A percentile compares a stretch with the other conserved stretches of the same genome.
Evolutionary conservation across 306 rosid species (phyloP).

Genomic region (Aeschynomene evenia): DNA sequence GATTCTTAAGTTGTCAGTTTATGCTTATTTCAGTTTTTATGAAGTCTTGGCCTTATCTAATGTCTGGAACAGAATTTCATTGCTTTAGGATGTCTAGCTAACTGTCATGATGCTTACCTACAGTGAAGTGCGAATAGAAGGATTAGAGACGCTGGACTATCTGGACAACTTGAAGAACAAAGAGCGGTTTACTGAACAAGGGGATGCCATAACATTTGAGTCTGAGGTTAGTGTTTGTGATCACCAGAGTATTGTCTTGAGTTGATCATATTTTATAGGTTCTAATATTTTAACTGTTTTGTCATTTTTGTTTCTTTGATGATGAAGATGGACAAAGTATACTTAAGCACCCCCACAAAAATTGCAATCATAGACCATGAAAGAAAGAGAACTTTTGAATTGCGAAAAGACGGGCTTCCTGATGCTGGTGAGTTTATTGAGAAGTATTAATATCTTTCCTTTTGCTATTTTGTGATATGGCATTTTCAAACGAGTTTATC

Average conservation of each 20-base stretch:
- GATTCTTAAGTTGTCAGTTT: not conserved
- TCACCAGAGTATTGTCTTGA: not conserved
- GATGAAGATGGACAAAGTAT: slow-evolving; percentile 67
- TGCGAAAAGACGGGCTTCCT: slow-evolving; percentile 78
- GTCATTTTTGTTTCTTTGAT: slow-evolving; percentile 23
- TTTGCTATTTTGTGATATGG: not conserved
- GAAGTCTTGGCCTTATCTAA: slow-evolving; percentile 12
- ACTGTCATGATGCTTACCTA: slow-evolving; percentile 9
- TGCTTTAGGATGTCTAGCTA: slow-evolving; percentile 20
- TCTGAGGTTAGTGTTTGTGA: slow-evolving; percentile 50
- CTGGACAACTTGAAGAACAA: slow-evolving; percentile 68
- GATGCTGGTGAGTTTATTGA: slow-evolving; percentile 78
- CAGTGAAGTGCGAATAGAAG: slow-evolving; percentile 86
- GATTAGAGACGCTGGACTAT: slow-evolving; percentile 81
- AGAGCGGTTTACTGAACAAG: slow-evolving; percentile 79
- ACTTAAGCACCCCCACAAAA: slow-evolving; percentile 68
- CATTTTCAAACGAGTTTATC: not conserved
- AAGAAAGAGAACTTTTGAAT: slow-evolving; percentile 69
- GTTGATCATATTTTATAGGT: not conserved
- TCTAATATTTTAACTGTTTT: slow-evolving; percentile 20
- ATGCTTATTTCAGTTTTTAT: not conserved
- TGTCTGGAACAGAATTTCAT: not conserved
- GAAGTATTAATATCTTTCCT: not conserved
- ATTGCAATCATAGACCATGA: slow-evolving; percentile 82
- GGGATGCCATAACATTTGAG: slow-evolving; percentile 75